Conservation (phyloP, 352 stramenopile genomes). For the Phytophthora boehmeriae region DNA sequence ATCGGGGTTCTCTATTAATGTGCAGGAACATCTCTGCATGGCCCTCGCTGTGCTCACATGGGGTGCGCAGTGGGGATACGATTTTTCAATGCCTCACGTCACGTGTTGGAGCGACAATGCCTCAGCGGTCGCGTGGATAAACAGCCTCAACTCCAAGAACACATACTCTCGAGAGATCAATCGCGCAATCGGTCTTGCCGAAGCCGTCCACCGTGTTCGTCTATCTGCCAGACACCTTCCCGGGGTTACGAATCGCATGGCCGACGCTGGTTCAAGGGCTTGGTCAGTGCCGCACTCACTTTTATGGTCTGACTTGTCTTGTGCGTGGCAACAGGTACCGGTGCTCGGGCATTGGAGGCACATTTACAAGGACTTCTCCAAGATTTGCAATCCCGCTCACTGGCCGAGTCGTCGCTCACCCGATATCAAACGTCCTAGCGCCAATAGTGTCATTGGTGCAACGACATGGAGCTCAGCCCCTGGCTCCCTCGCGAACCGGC, state of each 20-base stretch:
- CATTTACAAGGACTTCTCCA: slow-evolving; percentile 22
- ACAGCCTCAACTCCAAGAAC: not conserved
- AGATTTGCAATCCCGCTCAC: slow-evolving; percentile 10
- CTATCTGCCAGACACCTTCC: slow-evolving; percentile 6
- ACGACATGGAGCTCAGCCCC: not conserved
- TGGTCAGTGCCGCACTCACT: slow-evolving; percentile 1
- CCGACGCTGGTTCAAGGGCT: slow-evolving; percentile 13
- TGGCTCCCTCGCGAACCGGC: slow-evolving; percentile 7
- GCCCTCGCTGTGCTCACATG: slow-evolving; percentile 1
- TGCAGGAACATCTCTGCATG: slow-evolving; percentile 3
- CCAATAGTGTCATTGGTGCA: slow-evolving; percentile 11
- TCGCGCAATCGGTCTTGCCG: slow-evolving; percentile 2
- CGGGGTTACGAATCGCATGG: slow-evolving; percentile 8
- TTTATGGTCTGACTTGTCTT: slow-evolving; percentile 13
- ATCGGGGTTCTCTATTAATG: slow-evolving; percentile 8
- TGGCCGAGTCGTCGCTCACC: slow-evolving; percentile 11
- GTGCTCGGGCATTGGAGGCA: slow-evolving; percentile 8
- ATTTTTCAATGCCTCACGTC: not conserved
- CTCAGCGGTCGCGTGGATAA: not conserved
- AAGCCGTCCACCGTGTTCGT: slow-evolving; percentile 1
- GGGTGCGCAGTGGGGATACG: not conserved
- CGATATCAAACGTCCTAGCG: slow-evolving; percentile 6
- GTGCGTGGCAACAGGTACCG: slow-evolving; percentile 12
- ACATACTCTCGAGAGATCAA: not conserved
- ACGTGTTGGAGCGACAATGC: slow-evolving; percentile 10